Conservation (phyloP, 805 yeast species). For the Myxozyma sirexii region DNA sequence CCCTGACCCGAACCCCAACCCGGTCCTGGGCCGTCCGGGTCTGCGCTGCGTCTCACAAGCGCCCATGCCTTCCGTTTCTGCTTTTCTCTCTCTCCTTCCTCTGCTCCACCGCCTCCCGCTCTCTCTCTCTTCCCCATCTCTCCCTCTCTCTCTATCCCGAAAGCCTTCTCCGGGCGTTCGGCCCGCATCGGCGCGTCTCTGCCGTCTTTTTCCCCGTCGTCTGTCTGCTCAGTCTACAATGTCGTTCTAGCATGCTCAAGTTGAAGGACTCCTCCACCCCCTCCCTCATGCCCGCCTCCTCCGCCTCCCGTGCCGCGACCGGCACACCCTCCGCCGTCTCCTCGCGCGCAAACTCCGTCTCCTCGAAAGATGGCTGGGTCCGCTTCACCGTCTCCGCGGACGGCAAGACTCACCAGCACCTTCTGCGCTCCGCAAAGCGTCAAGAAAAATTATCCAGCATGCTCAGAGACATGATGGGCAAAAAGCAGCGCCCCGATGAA, state of each 20-base stretch:
- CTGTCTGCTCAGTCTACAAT: background rate
- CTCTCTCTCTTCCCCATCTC: constrained; percentile 1
- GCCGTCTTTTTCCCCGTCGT: background rate
- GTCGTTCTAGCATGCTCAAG: constrained; percentile 10
- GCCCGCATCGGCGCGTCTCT: constrained; percentile 16
- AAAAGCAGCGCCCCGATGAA: constrained; percentile 37
- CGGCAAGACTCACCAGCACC: constrained; percentile 75
- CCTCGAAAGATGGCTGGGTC: constrained; percentile 28
- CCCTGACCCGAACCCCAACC: too few species aligned
- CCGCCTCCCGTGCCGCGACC: background rate
- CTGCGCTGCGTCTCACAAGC: too few species aligned
- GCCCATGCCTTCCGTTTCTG: background rate
- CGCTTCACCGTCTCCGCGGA: constrained; percentile 43
- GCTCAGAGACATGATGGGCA: constrained; percentile 48
- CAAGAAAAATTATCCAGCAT: constrained; percentile 63
- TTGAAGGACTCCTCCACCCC: constrained; percentile 1
- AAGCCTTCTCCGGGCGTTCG: constrained; percentile 7
- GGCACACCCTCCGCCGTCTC: background rate
- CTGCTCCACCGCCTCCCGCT: background rate
- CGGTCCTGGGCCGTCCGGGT: too few species aligned
- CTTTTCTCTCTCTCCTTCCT: background rate
- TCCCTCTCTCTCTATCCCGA: background rate
- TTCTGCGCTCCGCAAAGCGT: constrained; percentile 62
- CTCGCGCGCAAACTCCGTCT: constrained; percentile 7
- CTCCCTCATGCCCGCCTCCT: background rate